These are phyloP conservation scores for Linanthus parryae DNA, from an alignment of 148 eudicot species.

Conservation along the genomic window DNA sequence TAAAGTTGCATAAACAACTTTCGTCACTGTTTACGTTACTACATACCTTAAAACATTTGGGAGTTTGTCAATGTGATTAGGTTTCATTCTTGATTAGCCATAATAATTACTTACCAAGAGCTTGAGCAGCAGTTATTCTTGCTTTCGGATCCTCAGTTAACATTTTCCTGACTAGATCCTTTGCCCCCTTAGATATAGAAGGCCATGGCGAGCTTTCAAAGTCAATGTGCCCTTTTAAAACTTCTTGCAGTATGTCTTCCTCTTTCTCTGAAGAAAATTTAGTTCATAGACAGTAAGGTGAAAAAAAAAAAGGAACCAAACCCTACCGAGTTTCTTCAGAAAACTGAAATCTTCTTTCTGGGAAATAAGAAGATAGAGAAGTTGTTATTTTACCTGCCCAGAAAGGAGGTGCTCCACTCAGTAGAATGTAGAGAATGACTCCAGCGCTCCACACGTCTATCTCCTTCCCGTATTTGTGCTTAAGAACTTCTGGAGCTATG, in stretches of 20 bases:
- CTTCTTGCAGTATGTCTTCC: conserved; percentile 50
- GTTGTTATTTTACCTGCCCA: conserved; percentile 61
- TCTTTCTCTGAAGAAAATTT: conserved; percentile 45
- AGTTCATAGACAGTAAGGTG: neutral
- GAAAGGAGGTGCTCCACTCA: conserved; percentile 72
- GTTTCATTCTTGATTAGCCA: too few relatives aligned
- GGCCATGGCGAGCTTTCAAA: conserved; percentile 56
- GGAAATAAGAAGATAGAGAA: too few relatives aligned
- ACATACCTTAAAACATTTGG: too few relatives aligned
- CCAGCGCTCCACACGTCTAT: conserved; percentile 83
- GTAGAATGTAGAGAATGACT: too few relatives aligned
- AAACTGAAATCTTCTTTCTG: too few relatives aligned
- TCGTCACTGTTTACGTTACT: too few relatives aligned
- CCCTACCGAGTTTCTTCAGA: too few relatives aligned
- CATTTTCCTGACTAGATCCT: conserved; percentile 63
- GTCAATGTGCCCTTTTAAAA: conserved; percentile 35
- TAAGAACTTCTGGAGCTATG: too few relatives aligned
- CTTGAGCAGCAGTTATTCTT: conserved; percentile 56
- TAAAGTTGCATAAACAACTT: too few relatives aligned
- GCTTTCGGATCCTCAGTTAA: conserved; percentile 41
- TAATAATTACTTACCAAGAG: conserved; percentile 38
- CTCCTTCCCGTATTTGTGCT: conserved; percentile 57
- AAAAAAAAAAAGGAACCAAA: too few relatives aligned
- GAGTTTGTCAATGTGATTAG: too few relatives aligned
- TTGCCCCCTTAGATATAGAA: conserved; percentile 54